Percentiles rank a stretch among this genome's conserved stretches.
Evolutionary conservation across 75 land plant species (phyloP).

Genomic region (Pinus albicaulis): DNA sequence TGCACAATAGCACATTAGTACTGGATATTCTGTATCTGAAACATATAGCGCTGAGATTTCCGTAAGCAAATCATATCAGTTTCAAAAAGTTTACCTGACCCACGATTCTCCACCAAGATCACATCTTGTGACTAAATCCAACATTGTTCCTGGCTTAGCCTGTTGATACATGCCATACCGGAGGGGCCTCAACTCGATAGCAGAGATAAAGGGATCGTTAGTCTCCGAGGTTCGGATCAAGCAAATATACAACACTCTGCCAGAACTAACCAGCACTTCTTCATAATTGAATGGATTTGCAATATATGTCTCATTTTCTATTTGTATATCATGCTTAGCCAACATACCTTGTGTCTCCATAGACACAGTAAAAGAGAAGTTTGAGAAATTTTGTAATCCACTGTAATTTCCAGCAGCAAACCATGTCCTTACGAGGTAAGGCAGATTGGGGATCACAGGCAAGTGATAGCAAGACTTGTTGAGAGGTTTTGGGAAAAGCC

Average conservation of each 20-base stretch:
- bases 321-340: not conserved
- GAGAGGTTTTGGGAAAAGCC: not conserved
- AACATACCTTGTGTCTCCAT: not conserved
- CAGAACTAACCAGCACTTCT: not conserved
- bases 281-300: not conserved
- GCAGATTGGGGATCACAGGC: not conserved
- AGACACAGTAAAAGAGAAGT: not conserved
- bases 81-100: not conserved
- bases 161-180: not conserved
- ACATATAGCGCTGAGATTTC: not conserved
- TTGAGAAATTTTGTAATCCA: not conserved
- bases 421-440: not conserved
- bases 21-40: no score
- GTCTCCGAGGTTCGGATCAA: not conserved
- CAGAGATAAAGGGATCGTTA: conserved; percentile 2
- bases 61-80: not conserved
- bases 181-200: not conserved
- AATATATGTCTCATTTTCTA: not conserved
- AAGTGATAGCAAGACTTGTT: not conserved
- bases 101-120: not conserved
- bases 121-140: not conserved
- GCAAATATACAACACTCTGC: not conserved
- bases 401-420: not conserved
- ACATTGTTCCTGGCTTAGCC: not conserved
- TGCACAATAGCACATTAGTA: no score